Evolutionary conservation across 768 basidiomycete species (phyloP).

Genomic region (Stropharia rugosoannulata): DNA sequence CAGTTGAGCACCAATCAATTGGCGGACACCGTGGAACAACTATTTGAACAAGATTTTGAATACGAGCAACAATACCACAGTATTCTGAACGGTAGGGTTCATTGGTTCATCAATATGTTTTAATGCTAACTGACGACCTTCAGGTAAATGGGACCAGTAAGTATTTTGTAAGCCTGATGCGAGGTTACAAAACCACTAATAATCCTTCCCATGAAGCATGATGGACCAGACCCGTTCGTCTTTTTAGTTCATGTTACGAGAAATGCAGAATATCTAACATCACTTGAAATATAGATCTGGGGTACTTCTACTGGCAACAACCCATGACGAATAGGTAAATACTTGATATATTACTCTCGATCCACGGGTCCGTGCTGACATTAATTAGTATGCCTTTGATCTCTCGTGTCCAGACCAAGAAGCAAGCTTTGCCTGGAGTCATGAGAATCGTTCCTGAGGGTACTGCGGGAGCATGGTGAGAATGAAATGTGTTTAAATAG

Average conservation of each 20-base stretch:
- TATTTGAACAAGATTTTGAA: slow-evolving; percentile 63
- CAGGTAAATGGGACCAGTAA: slow-evolving; percentile 67
- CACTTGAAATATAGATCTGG: slow-evolving; percentile 35
- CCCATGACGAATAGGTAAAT: slow-evolving; percentile 61
- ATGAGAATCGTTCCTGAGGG: slow-evolving; percentile 67
- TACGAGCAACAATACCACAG: slow-evolving; percentile 61
- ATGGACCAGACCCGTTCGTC: slow-evolving; percentile 67
- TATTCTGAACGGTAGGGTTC: slow-evolving; percentile 46
- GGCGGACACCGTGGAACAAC: slow-evolving; percentile 50
- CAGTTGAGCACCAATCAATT: slow-evolving; percentile 56
- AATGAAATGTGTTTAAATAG: background rate
- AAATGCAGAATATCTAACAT: background rate
- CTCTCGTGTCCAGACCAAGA: slow-evolving; percentile 50
- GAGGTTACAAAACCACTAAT: background rate
- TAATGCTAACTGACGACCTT: background rate
- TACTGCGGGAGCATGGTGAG: slow-evolving; percentile 57
- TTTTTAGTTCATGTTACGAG: background rate
- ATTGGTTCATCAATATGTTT: background rate
- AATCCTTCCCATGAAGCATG: slow-evolving; percentile 38
- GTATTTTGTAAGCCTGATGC: slow-evolving; percentile 15
- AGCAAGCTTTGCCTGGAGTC: slow-evolving; percentile 57
- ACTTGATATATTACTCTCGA: background rate
- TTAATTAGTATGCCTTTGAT: slow-evolving; percentile 47
- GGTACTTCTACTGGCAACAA: slow-evolving; percentile 73
- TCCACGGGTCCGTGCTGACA: background rate